Evolutionary conservation across 176 grass and related monocot genomes (phyloP), one percentile per base, ranked within the genome.

Genomic region (Carex cristatella): DNA sequence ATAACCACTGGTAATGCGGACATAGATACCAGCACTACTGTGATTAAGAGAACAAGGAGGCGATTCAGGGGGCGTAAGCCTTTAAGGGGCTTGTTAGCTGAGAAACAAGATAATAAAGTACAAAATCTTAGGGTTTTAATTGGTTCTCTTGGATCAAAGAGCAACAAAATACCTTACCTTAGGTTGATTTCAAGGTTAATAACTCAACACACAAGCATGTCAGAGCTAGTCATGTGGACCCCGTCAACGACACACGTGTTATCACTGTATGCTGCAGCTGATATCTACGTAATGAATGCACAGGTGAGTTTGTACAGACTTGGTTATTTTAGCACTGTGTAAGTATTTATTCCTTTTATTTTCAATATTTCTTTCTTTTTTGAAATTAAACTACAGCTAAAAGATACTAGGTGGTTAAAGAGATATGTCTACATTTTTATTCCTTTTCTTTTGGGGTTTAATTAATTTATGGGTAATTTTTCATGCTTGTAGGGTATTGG

Each of bases 121-220:
- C 56, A 87, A 53, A 54, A 76, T 54, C 81, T 90, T 65, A 90
- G 70, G 86, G 53, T 90, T 67, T 62, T 90, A 18, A 90, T 90
- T 65, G 89, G 89, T 53, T 90, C 89, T 44, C 71, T 90, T 72
- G 89, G 89, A 81, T 90, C 89, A 31, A 90, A 90, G 85, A 90
- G 89, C 81, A 90, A 87, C 66, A 90, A 90, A 72, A 70, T 90
- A 14, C 85, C 83, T 68, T 90, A 90, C 37, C 60, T 90, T 44
- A 90, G 79, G 69, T n/a, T 65, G 56, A 90, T 90, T n/a, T 61
- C 86, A n/a, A 87, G 71, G 79, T 85, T 90, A 51, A 78, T 90
- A 64, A 87, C 81, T 87, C 89, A 59, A 81, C 85, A 90, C 86
- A 58, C 81, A 80, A 87, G 51, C 81, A 69, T 90, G 55, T 80